Evolutionary conservation across 2,329 filamentous ascomycete species (phyloP), one percentile per base, ranked within the genome.

Genomic region (Cladosporium cucumerinum): DNA sequence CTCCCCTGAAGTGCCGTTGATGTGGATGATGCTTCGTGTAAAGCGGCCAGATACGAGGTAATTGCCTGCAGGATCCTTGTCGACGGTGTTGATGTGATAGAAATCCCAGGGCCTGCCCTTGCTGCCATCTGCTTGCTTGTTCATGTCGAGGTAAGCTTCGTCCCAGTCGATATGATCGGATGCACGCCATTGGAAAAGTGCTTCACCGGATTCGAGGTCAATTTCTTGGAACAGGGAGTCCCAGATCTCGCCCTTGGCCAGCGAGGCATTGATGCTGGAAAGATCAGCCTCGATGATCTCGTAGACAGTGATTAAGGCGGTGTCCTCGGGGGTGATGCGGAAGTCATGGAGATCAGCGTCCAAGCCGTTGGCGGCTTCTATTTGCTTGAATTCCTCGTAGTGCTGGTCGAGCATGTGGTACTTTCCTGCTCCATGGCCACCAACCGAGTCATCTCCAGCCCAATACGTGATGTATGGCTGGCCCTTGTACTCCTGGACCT

Each of bases 61-160:
- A 69, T 83, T 79, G 0, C 80, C 82, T 6, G 75, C 69, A 1
- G 70, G 70, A 66, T 82, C 79, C 67, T 84, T 84, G 66, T 80
- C 78, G 52, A 84, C 73, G 65, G 80, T 82, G 73, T 83, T 82
- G 71, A 84, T 81, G 71, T 83, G 83, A 71, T 84, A 84, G 72
- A 78, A 85, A 69, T 85, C 83, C 72, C 79, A 84, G 0, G 81
- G 78, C 43, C 80, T 78, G 39, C 76, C 73, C 36, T 77, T 74
- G 66, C 79, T 73, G 30, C 78, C 79, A n/a, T 77, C 76, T 21
- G 80, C 81, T 28, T 74, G 73, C n/a, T 80, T 78, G 58, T 71
- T 74, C 10, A 66, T 65, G 36, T 77, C 74, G 54, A 78, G 80
- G 63, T 70, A 69, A 30, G 70, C 68, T 21, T 73, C 68, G 21